phyloP scores from a whole-genome alignment of 2,329 filamentous ascomycete genomes.

The Ramularia collo-cygni region DNA sequence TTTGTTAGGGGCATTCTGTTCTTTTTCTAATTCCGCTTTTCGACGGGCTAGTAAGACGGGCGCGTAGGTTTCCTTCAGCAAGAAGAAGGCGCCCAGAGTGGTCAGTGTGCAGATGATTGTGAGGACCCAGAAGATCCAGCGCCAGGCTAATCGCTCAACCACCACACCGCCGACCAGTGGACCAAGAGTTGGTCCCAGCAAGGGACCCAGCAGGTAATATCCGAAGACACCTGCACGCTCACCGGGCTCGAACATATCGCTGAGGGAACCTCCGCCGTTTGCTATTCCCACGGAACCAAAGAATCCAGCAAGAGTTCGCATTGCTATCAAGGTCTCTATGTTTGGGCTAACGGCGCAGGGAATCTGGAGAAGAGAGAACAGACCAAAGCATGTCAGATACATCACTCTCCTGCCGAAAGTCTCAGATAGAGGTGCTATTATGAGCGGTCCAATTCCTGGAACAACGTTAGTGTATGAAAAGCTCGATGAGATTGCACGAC shows the following conservation, averaged over 20 bases:
- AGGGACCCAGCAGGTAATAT: constrained; percentile 39
- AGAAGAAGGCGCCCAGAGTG: constrained; percentile 37
- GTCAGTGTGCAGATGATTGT: constrained; percentile 38
- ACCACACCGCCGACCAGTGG: constrained; percentile 40
- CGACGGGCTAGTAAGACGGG: constrained; percentile 34
- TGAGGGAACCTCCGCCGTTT: constrained; percentile 47
- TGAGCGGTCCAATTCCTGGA: constrained; percentile 37
- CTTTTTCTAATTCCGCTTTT: constrained; percentile 31
- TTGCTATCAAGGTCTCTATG: constrained; percentile 37
- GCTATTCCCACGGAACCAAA: constrained; percentile 46
- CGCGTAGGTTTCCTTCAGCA: constrained; percentile 40
- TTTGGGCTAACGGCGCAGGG: constrained; percentile 44
- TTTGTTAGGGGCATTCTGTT: constrained; percentile 31
- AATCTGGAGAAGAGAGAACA: constrained; percentile 43
- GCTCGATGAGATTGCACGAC: too few relatives aligned
- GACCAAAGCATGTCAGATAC: constrained; percentile 40
- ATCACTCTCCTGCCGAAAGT: constrained; percentile 41
- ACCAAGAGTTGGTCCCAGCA: constrained; percentile 37
- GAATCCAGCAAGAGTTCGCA: constrained; percentile 43
- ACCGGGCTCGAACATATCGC: constrained; percentile 44
- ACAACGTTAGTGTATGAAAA: too few relatives aligned
- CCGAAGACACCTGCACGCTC: constrained; percentile 42
- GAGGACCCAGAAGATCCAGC: constrained; percentile 45
- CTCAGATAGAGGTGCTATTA: constrained; percentile 40
- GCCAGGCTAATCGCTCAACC: constrained; percentile 40